Evolutionary conservation across 768 basidiomycete species (phyloP).

Genomic region (Hebeloma cylindrosporum): DNA sequence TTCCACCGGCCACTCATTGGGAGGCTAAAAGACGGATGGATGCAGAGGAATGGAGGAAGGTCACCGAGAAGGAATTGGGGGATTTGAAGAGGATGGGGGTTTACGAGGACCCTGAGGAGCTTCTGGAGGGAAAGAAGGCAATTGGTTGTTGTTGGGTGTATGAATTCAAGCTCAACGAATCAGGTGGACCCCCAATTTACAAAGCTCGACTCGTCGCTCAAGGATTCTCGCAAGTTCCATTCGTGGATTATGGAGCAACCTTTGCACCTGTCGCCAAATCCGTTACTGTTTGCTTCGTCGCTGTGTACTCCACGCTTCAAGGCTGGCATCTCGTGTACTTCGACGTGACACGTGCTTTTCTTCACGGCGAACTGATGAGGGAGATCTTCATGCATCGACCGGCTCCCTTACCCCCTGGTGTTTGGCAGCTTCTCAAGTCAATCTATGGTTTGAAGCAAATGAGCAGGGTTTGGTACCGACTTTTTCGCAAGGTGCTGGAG

Average conservation of each 20-base stretch:
- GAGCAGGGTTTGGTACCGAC: slow-evolving; percentile 10
- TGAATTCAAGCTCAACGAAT: no score
- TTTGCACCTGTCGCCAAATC: slow-evolving; percentile 10
- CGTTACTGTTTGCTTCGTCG: slow-evolving; percentile 3
- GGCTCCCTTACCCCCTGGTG: not conserved
- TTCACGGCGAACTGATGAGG: slow-evolving; percentile 3
- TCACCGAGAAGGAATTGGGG: slow-evolving; percentile 12
- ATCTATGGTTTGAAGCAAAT: slow-evolving; percentile 17
- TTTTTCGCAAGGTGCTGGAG: slow-evolving; percentile 9
- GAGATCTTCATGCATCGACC: slow-evolving; percentile 6
- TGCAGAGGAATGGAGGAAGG: slow-evolving; percentile 10
- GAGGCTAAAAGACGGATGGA: slow-evolving; percentile 11
- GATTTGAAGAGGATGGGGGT: slow-evolving; percentile 11
- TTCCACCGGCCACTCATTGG: slow-evolving; percentile 9
- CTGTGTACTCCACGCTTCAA: not conserved
- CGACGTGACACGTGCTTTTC: slow-evolving; percentile 7
- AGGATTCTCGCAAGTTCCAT: slow-evolving; percentile 14
- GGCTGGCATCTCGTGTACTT: not conserved
- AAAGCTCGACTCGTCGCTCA: slow-evolving; percentile 13
- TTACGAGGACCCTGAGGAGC: slow-evolving; percentile 4
- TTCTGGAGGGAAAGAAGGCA: slow-evolving; percentile 11
- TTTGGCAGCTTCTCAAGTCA: slow-evolving; percentile 12
- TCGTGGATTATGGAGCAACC: slow-evolving; percentile 10
- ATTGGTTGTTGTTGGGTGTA: slow-evolving; percentile 16
- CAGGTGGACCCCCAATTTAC: not conserved